Percentiles rank a stretch among this genome's conserved stretches.
These are phyloP conservation scores for Saccharomycopsis selenospora DNA, from an alignment of 805 yeast species.

Conservation along the genomic window DNA sequence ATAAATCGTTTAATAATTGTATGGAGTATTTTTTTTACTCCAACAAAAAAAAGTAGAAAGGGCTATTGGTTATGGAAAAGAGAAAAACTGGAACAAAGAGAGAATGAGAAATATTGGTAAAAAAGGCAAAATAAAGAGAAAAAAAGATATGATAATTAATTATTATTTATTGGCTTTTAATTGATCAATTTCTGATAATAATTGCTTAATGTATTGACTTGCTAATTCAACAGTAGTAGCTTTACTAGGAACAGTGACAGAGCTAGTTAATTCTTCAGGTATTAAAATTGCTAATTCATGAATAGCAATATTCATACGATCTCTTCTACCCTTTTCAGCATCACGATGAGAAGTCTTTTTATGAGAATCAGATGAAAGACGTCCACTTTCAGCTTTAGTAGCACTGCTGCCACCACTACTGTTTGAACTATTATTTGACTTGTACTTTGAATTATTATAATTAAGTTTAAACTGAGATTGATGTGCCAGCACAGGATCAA, in stretches of 20 bases:
- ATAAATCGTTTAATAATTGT: no score
- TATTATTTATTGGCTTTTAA: slow-evolving; percentile 5
- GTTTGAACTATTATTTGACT: slow-evolving; percentile 29
- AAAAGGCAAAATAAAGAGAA: no score
- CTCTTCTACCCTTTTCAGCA: slow-evolving; percentile 95
- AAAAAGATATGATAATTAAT: no score
- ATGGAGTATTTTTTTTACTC: no score
- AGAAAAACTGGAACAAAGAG: no score
- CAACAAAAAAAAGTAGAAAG: no score
- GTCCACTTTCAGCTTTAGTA: slow-evolving; percentile 4
- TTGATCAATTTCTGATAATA: slow-evolving; percentile 32
- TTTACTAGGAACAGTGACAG: slow-evolving; percentile 66
- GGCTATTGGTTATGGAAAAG: no score
- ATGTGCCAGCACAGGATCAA: slow-evolving; percentile 18
- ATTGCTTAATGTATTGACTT: slow-evolving; percentile 51
- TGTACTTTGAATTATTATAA: slow-evolving; percentile 25
- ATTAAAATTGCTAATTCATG: slow-evolving; percentile 63
- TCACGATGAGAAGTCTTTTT: slow-evolving; percentile 57
- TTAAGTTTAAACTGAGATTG: slow-evolving; percentile 21
- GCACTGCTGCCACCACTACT: slow-evolving; percentile 6
- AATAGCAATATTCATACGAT: slow-evolving; percentile 83
- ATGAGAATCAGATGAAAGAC: slow-evolving; percentile 3
- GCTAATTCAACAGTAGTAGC: slow-evolving; percentile 96
- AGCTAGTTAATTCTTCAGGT: slow-evolving; percentile 53
- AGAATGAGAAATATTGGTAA: no score